Conservation (phyloP, 768 basidiomycete species). For the Mycena haematopus region DNA sequence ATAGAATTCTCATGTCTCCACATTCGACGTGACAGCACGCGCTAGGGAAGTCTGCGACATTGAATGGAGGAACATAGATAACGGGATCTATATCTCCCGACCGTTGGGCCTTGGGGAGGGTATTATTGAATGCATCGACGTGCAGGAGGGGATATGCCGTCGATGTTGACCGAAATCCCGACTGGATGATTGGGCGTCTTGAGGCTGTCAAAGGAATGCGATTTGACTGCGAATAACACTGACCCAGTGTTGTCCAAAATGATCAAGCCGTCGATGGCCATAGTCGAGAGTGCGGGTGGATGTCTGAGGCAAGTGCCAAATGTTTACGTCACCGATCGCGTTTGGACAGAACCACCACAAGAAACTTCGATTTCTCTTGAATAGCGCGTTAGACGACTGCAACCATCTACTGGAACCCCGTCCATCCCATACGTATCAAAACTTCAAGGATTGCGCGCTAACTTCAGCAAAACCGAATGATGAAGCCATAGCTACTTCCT, state of each 20-base stretch:
- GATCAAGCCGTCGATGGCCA: conserved; percentile 67
- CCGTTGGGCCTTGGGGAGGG: conserved; percentile 61
- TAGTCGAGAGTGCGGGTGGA: neutral
- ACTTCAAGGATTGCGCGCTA: too few relatives aligned
- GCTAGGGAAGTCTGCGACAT: conserved; percentile 55
- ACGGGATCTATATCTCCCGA: conserved; percentile 74
- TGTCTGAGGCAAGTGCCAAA: neutral
- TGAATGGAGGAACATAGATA: conserved; percentile 64
- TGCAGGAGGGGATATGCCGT: conserved; percentile 84
- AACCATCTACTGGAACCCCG: neutral
- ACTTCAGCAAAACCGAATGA: too few relatives aligned
- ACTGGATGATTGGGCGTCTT: conserved; percentile 86
- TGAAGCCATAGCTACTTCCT: too few relatives aligned
- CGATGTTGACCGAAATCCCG: conserved; percentile 82
- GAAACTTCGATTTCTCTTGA: neutral
- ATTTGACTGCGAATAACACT: conserved; percentile 37
- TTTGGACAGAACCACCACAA: neutral
- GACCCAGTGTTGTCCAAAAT: conserved; percentile 79
- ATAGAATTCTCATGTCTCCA: conserved; percentile 78
- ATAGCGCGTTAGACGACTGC: neutral
- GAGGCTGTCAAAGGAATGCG: conserved; percentile 28
- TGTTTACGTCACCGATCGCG: conserved; percentile 4
- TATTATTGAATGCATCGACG: conserved; percentile 83
- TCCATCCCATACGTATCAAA: too few relatives aligned
- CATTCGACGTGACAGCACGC: conserved; percentile 85